Conservation (phyloP, 2,329 filamentous ascomycete genomes). For the Botrytis elliptica region DNA sequence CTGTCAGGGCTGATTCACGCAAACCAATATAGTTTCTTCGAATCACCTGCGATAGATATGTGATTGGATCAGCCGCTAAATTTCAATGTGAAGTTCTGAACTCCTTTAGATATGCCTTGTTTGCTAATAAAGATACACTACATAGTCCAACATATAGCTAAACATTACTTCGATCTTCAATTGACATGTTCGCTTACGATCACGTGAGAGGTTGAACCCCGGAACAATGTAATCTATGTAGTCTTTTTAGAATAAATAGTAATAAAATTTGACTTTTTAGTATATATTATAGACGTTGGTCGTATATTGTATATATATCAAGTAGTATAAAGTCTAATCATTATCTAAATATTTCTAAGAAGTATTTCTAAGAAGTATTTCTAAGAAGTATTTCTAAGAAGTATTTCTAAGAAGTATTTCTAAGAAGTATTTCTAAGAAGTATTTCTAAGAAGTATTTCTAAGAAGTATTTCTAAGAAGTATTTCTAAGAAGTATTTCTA, state of each 20-base stretch:
- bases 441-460: no score
- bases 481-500: no score
- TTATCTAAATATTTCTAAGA: no score
- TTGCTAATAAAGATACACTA: background rate
- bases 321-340: background rate
- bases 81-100: no score
- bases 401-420: no score
- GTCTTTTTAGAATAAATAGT: background rate
- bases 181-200: background rate
- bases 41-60: background rate
- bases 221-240: background rate
- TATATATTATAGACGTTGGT: background rate
- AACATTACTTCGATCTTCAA: background rate
- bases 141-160: background rate
- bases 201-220: background rate
- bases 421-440: no score
- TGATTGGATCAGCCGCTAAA: background rate
- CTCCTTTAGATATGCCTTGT: background rate
- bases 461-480: no score
- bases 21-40: background rate
- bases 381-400: no score
- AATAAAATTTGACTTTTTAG: background rate
- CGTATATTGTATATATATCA: rapidly evolving
- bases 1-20: background rate
- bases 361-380: no score